Base-by-base conservation (phyloP, 768 basidiomycete genomes). In the Kwoniella shandongensis region DNA sequence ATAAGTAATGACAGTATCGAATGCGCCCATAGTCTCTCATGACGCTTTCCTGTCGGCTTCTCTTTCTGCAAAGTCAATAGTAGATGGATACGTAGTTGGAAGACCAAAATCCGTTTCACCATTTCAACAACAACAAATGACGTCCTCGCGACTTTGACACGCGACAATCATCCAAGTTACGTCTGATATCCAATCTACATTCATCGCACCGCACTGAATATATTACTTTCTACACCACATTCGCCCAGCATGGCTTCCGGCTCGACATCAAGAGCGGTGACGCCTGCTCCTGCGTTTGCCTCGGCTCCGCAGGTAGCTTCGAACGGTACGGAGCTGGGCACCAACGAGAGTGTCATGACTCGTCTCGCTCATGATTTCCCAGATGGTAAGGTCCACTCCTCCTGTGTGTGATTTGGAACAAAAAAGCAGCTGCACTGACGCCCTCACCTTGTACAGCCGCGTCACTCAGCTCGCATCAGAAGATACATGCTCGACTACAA, bases 391-490 rank as follows among this genome's bases (percentile, higher is more conserved):
- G 59, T 17, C 20, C 25, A 12, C 25, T 29, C 13, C 15, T 18
- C 25, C 44, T 29, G 30, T 35, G 29, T n/a, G 13, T 18, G 39
- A 4, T 22, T 53, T 25, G 40, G n/a, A 17, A 27, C 42, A 35
- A 4, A 15, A 11, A 42, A 11, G 15, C 45, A 44, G 8, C 4
- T 26, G 22, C 13, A 27, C 27, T 32, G 51, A 22, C 26, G 35
- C 35, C 10, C 17, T 36, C 10, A 17, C 10, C 35, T 36, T 50
- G 41, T 13, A 13, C 67, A 97, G 93, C 93, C 78, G 81, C 81
- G 13, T 87, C 91, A 0, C 79, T 96, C 35, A 81, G 80, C 10
- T 82, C 87, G 54, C 80, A 93, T 20, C 85, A 88, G 22, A 80
- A 81, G 11, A 84, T 93, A 3, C 87, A 88, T 67, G 78, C 83